Percentiles rank a stretch among this genome's conserved stretches.
Evolutionary conservation across 352 stramenopile species (phyloP).

Genomic region (Globisporangium acanthophoron): DNA sequence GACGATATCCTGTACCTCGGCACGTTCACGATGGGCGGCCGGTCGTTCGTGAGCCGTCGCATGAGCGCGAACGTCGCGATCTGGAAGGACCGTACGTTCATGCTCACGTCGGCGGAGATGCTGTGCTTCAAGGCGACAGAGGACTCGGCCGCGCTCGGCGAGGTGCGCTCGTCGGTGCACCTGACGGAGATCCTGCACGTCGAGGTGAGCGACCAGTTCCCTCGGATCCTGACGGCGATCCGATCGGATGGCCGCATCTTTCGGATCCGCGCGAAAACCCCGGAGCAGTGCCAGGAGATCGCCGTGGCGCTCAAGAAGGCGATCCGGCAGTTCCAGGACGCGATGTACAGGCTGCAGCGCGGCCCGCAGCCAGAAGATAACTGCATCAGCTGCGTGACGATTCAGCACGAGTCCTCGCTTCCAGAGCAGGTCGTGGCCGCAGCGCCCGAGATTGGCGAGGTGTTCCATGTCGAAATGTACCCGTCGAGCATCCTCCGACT

Average conservation of each 20-base stretch:
- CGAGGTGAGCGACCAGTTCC: constrained; percentile 64
- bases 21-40: constrained; percentile 75
- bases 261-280: constrained; percentile 55
- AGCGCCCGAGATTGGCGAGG: constrained; percentile 39
- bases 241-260: constrained; percentile 70
- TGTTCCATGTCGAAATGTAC: constrained; percentile 64
- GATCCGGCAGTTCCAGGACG: constrained; percentile 66
- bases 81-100: constrained; percentile 77
- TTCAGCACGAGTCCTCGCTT: constrained; percentile 67
- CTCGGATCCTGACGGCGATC: constrained; percentile 69
- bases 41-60: constrained; percentile 55
- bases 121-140: constrained; percentile 66
- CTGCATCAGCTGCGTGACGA: constrained; percentile 61
- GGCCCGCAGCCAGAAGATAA: constrained; percentile 61
- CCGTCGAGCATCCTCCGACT: constrained; percentile 61
- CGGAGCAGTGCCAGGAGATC: constrained; percentile 64
- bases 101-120: constrained; percentile 72
- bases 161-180: constrained; percentile 64
- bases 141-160: constrained; percentile 43
- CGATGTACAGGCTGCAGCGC: constrained; percentile 63
- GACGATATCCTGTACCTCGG: constrained; percentile 73
- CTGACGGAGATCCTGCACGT: constrained; percentile 77
- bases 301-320: constrained; percentile 37
- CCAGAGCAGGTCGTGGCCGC: constrained; percentile 47
- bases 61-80: constrained; percentile 72